A percentile compares a stretch with the other conserved stretches of the same genome.
These are phyloP conservation scores for Fragaria ananassa DNA, from an alignment of 306 rosid genomes.

Conservation along the genomic window DNA sequence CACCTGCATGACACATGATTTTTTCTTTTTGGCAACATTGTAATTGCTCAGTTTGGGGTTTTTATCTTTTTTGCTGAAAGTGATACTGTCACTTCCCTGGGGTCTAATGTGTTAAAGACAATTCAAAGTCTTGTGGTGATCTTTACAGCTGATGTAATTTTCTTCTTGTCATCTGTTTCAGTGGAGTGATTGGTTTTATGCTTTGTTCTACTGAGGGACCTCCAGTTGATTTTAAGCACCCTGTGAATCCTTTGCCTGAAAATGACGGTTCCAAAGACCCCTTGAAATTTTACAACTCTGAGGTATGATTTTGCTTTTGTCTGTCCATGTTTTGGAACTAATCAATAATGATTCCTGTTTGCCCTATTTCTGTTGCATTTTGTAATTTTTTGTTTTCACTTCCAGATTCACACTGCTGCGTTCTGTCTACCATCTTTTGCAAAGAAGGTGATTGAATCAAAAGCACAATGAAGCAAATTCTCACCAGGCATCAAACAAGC, in stretches of 20 bases:
- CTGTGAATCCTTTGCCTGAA: slow-evolving; percentile 69
- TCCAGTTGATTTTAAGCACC: slow-evolving; percentile 84
- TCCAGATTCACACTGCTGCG: slow-evolving; percentile 87
- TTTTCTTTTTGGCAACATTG: neutral
- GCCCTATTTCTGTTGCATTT: neutral
- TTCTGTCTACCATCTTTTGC: slow-evolving; percentile 98
- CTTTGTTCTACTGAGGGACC: slow-evolving; percentile 99
- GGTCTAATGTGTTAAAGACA: neutral
- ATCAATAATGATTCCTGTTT: neutral
- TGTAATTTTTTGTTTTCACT: slow-evolving; percentile 7
- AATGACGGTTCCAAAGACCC: slow-evolving; percentile 46
- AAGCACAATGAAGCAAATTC: slow-evolving; percentile 39
- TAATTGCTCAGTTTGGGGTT: neutral
- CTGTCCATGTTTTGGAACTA: neutral
- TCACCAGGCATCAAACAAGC: slow-evolving; percentile 20
- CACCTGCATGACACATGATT: neutral
- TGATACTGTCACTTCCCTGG: neutral
- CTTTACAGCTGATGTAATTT: slow-evolving; percentile 10
- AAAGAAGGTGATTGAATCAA: slow-evolving; percentile 65
- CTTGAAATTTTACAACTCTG: slow-evolving; percentile 84
- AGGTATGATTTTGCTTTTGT: slow-evolving; percentile 45
- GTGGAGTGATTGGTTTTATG: slow-evolving; percentile 99
- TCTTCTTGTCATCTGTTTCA: slow-evolving; percentile 31
- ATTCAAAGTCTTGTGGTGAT: neutral
- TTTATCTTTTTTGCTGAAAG: neutral